A percentile compares a stretch with the other conserved stretches of the same genome.
Evolutionary conservation across 2,329 filamentous ascomycete genomes (phyloP).

Genomic region (Lecanosticta acicola): DNA sequence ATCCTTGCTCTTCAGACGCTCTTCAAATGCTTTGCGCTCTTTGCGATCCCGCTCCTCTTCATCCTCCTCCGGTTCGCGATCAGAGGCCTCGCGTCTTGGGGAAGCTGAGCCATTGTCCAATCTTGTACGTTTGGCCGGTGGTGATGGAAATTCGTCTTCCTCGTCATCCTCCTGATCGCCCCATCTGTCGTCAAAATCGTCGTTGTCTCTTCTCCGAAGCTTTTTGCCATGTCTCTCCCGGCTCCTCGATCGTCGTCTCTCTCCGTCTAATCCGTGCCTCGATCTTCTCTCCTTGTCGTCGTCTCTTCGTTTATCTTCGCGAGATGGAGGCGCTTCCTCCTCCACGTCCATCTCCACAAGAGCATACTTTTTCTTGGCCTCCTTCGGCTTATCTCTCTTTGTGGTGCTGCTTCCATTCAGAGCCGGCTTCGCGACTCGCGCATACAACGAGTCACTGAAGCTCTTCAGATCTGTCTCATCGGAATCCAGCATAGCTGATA

Average conservation of each 20-base stretch:
- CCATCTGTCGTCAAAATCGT: slow-evolving; percentile 72
- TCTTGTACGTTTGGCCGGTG: slow-evolving; percentile 65
- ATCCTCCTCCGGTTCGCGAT: slow-evolving; percentile 27
- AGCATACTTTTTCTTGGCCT: slow-evolving; percentile 47
- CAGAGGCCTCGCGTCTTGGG: slow-evolving; percentile 19
- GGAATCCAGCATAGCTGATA: slow-evolving; percentile 50
- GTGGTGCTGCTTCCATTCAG: slow-evolving; percentile 18
- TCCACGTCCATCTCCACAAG: slow-evolving; percentile 52
- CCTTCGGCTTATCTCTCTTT: slow-evolving; percentile 23
- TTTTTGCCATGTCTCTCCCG: slow-evolving; percentile 45
- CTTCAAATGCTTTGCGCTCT: slow-evolving; percentile 76
- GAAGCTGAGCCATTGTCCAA: slow-evolving; percentile 51
- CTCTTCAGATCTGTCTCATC: slow-evolving; percentile 39
- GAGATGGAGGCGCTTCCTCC: slow-evolving; percentile 25
- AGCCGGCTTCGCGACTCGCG: slow-evolving; percentile 28
- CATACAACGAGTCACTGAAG: slow-evolving; percentile 46
- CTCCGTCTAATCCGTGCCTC: slow-evolving; percentile 36
- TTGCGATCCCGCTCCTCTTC: slow-evolving; percentile 57
- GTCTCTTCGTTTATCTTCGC: slow-evolving; percentile 14
- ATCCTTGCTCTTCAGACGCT: slow-evolving; percentile 66
- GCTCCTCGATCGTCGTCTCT: slow-evolving; percentile 28
- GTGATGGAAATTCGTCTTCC: slow-evolving; percentile 59
- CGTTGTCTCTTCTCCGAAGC: slow-evolving; percentile 46
- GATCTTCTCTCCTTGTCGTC: slow-evolving; percentile 33
- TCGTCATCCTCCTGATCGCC: slow-evolving; percentile 64